These are phyloP conservation scores for Trichoderma brevicompactum DNA, from an alignment of 2,329 filamentous ascomycete genomes.

Conservation along the genomic window DNA sequence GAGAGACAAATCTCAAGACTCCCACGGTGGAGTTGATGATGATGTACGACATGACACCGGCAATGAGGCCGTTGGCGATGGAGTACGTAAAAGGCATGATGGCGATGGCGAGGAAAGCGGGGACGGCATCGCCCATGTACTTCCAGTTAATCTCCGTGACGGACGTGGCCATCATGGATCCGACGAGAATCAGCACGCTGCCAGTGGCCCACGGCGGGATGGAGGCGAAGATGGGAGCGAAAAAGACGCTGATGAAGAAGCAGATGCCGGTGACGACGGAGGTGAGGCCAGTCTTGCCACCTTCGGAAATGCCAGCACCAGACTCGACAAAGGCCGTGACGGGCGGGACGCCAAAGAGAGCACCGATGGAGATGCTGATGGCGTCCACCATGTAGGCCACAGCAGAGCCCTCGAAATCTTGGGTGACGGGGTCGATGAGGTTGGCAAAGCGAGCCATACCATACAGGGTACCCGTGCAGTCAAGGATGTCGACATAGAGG, in stretches of 20 bases:
- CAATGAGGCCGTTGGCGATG: conserved; percentile 85
- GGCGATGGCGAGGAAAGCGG: conserved; percentile 81
- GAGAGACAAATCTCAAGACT: conserved; percentile 66
- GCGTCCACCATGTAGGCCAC: conserved; percentile 85
- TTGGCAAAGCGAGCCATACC: conserved; percentile 86
- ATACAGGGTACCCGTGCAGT: conserved; percentile 84
- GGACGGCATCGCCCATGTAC: conserved; percentile 82
- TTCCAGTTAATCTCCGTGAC: conserved; percentile 87
- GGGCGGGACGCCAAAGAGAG: conserved; percentile 76
- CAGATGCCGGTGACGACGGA: conserved; percentile 77
- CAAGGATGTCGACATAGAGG: conserved; percentile 87
- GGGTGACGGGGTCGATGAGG: conserved; percentile 77
- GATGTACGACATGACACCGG: conserved; percentile 76
- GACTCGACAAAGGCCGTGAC: conserved; percentile 88
- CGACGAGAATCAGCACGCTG: conserved; percentile 84
- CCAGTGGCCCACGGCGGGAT: conserved; percentile 90
- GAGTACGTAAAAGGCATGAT: conserved; percentile 91
- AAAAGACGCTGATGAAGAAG: conserved; percentile 88
- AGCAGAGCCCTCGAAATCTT: conserved; percentile 86
- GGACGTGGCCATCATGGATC: conserved; percentile 81
- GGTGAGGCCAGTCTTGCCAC: conserved; percentile 83
- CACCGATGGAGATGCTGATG: conserved; percentile 75
- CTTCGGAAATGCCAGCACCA: conserved; percentile 88
- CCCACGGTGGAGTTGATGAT: conserved; percentile 74
- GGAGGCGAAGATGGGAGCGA: conserved; percentile 86